Base-by-base conservation (phyloP, 2,329 filamentous ascomycete genomes). In the Ophiocordyceps camponoti-saundersi region DNA sequence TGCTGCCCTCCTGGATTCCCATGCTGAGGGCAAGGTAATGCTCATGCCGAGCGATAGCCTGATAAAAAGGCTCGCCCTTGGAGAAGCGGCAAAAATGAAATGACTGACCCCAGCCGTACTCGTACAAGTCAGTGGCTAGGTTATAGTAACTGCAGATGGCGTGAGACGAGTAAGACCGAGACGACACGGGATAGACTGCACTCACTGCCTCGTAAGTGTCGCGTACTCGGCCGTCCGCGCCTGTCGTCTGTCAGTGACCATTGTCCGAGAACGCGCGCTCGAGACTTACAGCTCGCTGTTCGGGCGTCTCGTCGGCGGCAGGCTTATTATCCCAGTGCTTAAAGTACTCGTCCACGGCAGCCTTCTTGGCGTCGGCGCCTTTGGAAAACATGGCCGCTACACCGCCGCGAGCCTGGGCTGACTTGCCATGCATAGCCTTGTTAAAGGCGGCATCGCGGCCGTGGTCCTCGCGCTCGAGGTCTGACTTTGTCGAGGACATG, bases 71-170 rank as follows among this genome's bases (percentile, higher is more conserved):
- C 70, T 98, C 92, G 61, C 84, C 83, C 55, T 80, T 71, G 47
- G 86, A 84, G 67, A 90, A 95, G 52, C 90, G 87, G 70, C 86
- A 94, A 75, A 98, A 96, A 69, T 98, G 90, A 76, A 98, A 98
- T 45, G 82, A 90, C 59, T 88, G 81, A 51, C 86, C 86, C 89
- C 92, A 98, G 57, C 89, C 92, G 57, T 95, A 92, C 71, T 96
- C 92, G 72, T 95, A 95, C 45, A 95, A 67, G 61, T 95, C 89
- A 55, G 89, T 95, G n/a, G 86, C 88, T 44, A 95, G 78, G 68
- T 95, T 94, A 72, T 95, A 95, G 75, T 95, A 95, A 65, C 83
- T 88, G 30, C 21, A 40, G 7, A 20, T 36, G 42, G 56, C 54
- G 30, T 26, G 5, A 15, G 10, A 3, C 3, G 1, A n/a, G 13